Base-by-base conservation (phyloP, 768 basidiomycete genomes). In the Termitomyces sp. region DNA sequence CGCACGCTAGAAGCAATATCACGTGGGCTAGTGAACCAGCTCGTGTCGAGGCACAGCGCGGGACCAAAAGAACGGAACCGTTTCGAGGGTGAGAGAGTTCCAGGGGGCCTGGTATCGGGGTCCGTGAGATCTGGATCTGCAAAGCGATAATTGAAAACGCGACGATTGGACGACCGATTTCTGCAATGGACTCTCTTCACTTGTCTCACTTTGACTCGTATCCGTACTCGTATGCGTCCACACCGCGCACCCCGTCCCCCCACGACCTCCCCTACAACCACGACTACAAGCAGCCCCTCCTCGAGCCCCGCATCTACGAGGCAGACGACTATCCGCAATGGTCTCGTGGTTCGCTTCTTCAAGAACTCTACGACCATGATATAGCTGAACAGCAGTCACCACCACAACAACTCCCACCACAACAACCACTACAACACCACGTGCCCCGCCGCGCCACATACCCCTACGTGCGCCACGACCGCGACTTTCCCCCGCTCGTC, bases 221-320 rank as follows among this genome's bases (percentile, higher is more conserved):
- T 64, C 86, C 85, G 58, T 84, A 87, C 75, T 71, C 76, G 7
- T 88, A 85, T 64, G 86, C 85, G 58, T 84, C 87, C 75, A 77
- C 87, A 1, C 89, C 89, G 2, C 82, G 88, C 57, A 91, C 89
- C 0, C 89, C 89, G 0, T 90, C 89, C 1, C 89, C 89, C 23
- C 77, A 72, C 63, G 74, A 77, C 65, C 66, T 77, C 63, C 71
- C 72, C 63, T 67, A 64, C 55, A 41, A 26, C 46, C 66, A 60
- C 48, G 52, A 60, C 57, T 72, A 68, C 66, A 63, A 70, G 63
- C 66, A 64, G 50, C 59, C 71, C 68, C 60, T 71, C 58, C 55
- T 71, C 43, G 74, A 82, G 70, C 77, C 81, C 63, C 69, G 75
- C 67, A 77, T 81, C 70, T 77, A 77, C 71, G 77, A 85, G 71